Conservation (phyloP, 192 early-diverging fungal genomes). For the Coemansia sp. region DNA sequence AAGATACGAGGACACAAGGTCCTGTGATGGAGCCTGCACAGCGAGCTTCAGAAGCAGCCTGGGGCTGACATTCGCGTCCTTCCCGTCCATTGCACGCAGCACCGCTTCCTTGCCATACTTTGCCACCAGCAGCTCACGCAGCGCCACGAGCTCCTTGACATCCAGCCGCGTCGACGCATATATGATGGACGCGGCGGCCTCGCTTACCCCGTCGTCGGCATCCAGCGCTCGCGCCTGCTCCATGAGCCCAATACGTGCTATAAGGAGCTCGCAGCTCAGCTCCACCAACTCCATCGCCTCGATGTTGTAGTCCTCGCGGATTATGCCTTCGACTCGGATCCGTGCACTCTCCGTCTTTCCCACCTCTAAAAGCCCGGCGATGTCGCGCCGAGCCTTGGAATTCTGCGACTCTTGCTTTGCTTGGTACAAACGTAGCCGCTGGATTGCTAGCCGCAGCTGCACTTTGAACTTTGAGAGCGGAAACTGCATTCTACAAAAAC, state of each 20-base stretch:
- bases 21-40: slow-evolving; percentile 75
- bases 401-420: slow-evolving; percentile 82
- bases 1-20: slow-evolving; percentile 83
- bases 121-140: slow-evolving; percentile 76
- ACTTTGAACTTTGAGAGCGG: slow-evolving; percentile 68
- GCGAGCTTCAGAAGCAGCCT: slow-evolving; percentile 77
- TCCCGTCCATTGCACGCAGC: slow-evolving; percentile 72
- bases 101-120: slow-evolving; percentile 89
- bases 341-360: slow-evolving; percentile 87
- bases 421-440: slow-evolving; percentile 85
- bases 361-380: slow-evolving; percentile 76
- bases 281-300: slow-evolving; percentile 95
- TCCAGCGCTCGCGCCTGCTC: slow-evolving; percentile 86
- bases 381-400: slow-evolving; percentile 76
- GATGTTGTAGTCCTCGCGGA: slow-evolving; percentile 89
- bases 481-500: slow-evolving; percentile 8
- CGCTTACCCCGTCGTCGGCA: slow-evolving; percentile 64
- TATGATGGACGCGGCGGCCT: slow-evolving; percentile 87
- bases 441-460: slow-evolving; percentile 85
- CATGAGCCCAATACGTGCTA: slow-evolving; percentile 85
- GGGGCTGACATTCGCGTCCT: slow-evolving; percentile 72
- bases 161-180: slow-evolving; percentile 89
- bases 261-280: slow-evolving; percentile 85
- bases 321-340: slow-evolving; percentile 89
- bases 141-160: slow-evolving; percentile 77